These are phyloP conservation scores for Metschnikowia aberdeeniae DNA, from an alignment of 805 yeast genomes.

Conservation along the genomic window DNA sequence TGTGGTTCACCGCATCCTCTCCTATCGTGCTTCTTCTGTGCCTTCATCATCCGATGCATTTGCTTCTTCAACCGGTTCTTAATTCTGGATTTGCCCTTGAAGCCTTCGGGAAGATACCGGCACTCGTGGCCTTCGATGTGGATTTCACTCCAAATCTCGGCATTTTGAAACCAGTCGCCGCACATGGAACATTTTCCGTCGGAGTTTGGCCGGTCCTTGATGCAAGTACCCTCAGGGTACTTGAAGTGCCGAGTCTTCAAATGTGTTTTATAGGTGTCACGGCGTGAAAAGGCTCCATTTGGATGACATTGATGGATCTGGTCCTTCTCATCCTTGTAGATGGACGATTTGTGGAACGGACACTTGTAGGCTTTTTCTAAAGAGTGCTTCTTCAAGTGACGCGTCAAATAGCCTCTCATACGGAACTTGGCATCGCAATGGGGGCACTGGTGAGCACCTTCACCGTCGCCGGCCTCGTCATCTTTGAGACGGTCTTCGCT, in stretches of 20 bases:
- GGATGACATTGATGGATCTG: slow-evolving; percentile 49
- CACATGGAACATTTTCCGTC: slow-evolving; percentile 55
- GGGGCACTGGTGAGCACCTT: slow-evolving; percentile 38
- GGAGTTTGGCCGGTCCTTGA: slow-evolving; percentile 39
- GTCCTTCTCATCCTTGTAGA: slow-evolving; percentile 37
- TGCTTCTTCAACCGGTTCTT: slow-evolving; percentile 41
- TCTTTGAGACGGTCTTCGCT: slow-evolving; percentile 18
- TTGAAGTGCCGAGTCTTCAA: slow-evolving; percentile 53
- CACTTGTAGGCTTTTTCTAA: slow-evolving; percentile 49
- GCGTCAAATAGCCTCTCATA: slow-evolving; percentile 50
- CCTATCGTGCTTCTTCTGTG: slow-evolving; percentile 10
- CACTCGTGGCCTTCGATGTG: slow-evolving; percentile 52
- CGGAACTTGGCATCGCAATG: slow-evolving; percentile 47
- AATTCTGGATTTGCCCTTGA: slow-evolving; percentile 41
- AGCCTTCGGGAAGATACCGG: slow-evolving; percentile 39
- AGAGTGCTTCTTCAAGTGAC: slow-evolving; percentile 53
- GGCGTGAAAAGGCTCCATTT: slow-evolving; percentile 54
- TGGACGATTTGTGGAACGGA: slow-evolving; percentile 43
- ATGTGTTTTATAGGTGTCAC: slow-evolving; percentile 59
- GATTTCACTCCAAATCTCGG: slow-evolving; percentile 48
- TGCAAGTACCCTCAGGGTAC: slow-evolving; percentile 53
- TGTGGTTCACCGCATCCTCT: background rate
- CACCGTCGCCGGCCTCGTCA: slow-evolving; percentile 11
- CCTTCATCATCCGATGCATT: slow-evolving; percentile 22
- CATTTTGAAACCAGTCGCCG: slow-evolving; percentile 45